Conservation (phyloP, 495 filamentous ascomycete genomes). For the Penicillium alfredii region DNA sequence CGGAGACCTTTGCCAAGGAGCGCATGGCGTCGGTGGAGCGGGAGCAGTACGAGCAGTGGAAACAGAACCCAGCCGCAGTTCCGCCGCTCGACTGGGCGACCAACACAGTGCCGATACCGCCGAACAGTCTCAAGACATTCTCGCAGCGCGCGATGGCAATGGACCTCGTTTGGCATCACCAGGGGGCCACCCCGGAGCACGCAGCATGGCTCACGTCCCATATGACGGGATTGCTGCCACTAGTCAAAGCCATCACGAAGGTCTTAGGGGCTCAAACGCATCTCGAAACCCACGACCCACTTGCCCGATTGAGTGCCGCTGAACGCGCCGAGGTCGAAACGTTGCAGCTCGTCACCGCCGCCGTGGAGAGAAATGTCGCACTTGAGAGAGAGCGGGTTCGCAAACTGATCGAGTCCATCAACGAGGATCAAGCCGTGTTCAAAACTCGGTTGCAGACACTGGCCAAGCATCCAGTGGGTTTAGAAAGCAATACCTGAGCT, state of each 20-base stretch:
- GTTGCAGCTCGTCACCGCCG: constrained; percentile 11
- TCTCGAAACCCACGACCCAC: constrained; percentile 5
- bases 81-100: constrained; percentile 20
- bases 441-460: constrained; percentile 11
- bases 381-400: constrained; percentile 19
- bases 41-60: constrained; percentile 21
- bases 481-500: too few relatives aligned
- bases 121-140: constrained; percentile 17
- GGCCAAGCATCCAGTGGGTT: constrained; percentile 4
- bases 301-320: constrained; percentile 9
- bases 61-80: constrained; percentile 3
- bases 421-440: constrained; percentile 11
- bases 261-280: constrained; percentile 12
- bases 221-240: constrained; percentile 9
- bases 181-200: constrained; percentile 23
- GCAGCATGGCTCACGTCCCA: constrained; percentile 24
- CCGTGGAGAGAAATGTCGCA: constrained; percentile 18
- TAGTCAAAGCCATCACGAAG: constrained; percentile 23
- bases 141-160: constrained; percentile 24
- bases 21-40: constrained; percentile 16
- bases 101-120: constrained; percentile 9
- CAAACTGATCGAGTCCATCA: constrained; percentile 10
- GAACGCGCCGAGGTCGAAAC: constrained; percentile 22
- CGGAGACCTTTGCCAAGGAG: constrained; percentile 17
- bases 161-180: constrained; percentile 21